phyloP scores from a whole-genome alignment of 768 basidiomycete species.

The Mycena amicta region DNA sequence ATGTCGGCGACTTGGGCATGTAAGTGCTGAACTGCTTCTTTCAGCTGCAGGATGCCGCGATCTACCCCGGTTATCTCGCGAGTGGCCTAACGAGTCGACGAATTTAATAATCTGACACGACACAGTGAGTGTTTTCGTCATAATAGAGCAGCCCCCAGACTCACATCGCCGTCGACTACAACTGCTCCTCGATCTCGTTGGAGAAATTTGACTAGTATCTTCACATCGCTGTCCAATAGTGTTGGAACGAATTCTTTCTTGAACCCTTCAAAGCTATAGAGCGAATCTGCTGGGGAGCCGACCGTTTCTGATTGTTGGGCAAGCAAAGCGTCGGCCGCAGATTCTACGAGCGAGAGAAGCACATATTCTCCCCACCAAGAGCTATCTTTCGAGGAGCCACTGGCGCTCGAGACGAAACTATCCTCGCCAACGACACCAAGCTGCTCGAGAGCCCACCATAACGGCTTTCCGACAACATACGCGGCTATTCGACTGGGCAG shows the following conservation, averaged over 20 bases:
- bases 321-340: conserved; percentile 61
- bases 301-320: conserved; percentile 43
- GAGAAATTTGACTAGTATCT: conserved; percentile 74
- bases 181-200: conserved; percentile 72
- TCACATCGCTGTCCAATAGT: conserved; percentile 65
- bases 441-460: conserved; percentile 88
- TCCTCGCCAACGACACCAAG: conserved; percentile 74
- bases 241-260: conserved; percentile 54
- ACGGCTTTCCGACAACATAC: conserved; percentile 72
- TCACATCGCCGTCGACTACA: conserved; percentile 68
- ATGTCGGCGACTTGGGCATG: conserved; percentile 69
- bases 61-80: conserved; percentile 76
- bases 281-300: conserved; percentile 55
- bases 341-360: conserved; percentile 62
- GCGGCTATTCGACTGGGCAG: conserved; percentile 70
- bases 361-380: conserved; percentile 75
- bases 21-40: conserved; percentile 67
- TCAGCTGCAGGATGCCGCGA: conserved; percentile 78
- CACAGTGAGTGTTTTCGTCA: too few species aligned
- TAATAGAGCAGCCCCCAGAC: too few species aligned
- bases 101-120: conserved; percentile 94
- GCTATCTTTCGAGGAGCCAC: conserved; percentile 42
- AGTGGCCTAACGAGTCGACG: conserved; percentile 38
- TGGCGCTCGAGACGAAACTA: conserved; percentile 35
- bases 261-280: conserved; percentile 68